Evolutionary conservation across 2,329 filamentous ascomycete genomes (phyloP), one percentile per base, ranked within the genome.

Genomic region (Boeremia lycopersici): DNA sequence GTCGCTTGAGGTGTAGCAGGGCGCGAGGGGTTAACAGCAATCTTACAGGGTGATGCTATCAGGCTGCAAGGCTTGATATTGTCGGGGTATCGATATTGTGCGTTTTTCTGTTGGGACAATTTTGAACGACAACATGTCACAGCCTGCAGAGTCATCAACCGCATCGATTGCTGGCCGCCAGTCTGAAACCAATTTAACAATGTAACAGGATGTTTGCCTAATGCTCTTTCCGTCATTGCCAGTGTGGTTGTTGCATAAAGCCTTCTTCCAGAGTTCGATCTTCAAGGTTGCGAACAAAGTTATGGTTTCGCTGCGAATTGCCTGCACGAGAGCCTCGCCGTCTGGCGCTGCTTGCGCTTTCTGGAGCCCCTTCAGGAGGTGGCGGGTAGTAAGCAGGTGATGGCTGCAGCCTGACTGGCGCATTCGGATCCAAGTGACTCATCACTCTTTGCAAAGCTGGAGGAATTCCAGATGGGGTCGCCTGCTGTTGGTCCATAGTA

Each of bases 381-480:
- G 95, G 95, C 10, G 95, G 95, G 67, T 98, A 99, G 76, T 99
- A 99, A 1, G 95, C 95, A 5, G 95, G 95, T 65, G 92, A 97
- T 2, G 95, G 95, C 72, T 99, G 95, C 52, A 98, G 78, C 44
- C 95, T 86, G 68, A 99, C 98, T 0, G 95, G 95, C 56, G 93
- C 90, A 66, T 87, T 98, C 1, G 95, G 95, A 70, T 99, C 95
- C 39, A 99, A 84, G 75, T 98, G 93, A 72, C 92, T 96, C 36
- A 95, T 95, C 19, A 99, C 95, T 65, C 95, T 85, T 76, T 99
- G 95, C 54, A 99, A 91, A 3, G 93, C 88, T 12, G 90, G 88
- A 5, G 95, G 95, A 55, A 99, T 96, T 2, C 93, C 93, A 60
- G 89, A 93, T 69, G 93, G 89, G 67, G 93, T 93, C 57, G 89